Conservation (phyloP, 1,139 yeast species). For the Candida tunisiensis region DNA sequence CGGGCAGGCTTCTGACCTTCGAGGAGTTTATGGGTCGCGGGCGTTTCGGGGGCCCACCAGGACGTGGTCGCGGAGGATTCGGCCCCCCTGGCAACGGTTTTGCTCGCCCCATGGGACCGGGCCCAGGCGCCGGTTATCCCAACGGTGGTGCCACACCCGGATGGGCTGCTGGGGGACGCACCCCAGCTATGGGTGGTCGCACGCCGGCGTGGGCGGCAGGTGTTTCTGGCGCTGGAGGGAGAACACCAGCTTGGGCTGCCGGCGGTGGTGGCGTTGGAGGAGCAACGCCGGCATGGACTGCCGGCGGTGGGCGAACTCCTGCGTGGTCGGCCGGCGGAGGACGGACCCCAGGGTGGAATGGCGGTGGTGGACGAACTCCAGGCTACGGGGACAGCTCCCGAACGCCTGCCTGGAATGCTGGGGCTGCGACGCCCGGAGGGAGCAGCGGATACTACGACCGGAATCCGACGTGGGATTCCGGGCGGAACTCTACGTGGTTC, state of each 20-base stretch:
- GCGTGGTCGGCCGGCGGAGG: slow-evolving; percentile 22
- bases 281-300: slow-evolving; percentile 16
- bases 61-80: slow-evolving; percentile 7
- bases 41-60: slow-evolving; percentile 3
- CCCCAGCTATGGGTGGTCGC: slow-evolving; percentile 29
- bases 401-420: slow-evolving; percentile 26
- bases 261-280: slow-evolving; percentile 17
- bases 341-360: slow-evolving; percentile 26
- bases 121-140: neutral
- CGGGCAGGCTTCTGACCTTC: slow-evolving; percentile 53
- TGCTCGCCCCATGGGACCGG: neutral
- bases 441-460: slow-evolving; percentile 22
- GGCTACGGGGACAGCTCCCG: slow-evolving; percentile 26
- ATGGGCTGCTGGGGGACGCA: slow-evolving; percentile 15
- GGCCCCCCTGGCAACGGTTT: slow-evolving; percentile 8
- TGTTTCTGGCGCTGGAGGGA: no score
- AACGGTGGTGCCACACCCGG: slow-evolving; percentile 6
- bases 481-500: slow-evolving; percentile 9
- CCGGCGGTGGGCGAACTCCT: slow-evolving; percentile 17
- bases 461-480: slow-evolving; percentile 29
- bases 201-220: slow-evolving; percentile 37
- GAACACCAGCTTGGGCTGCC: slow-evolving; percentile 18
- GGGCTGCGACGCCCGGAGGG: slow-evolving; percentile 24
- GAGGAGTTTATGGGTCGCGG: slow-evolving; percentile 55
- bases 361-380: slow-evolving; percentile 26